Evolutionary conservation across 257 asterid species (phyloP), one percentile per base, ranked within the genome.

Genomic region (Voacanga thouarsii): DNA sequence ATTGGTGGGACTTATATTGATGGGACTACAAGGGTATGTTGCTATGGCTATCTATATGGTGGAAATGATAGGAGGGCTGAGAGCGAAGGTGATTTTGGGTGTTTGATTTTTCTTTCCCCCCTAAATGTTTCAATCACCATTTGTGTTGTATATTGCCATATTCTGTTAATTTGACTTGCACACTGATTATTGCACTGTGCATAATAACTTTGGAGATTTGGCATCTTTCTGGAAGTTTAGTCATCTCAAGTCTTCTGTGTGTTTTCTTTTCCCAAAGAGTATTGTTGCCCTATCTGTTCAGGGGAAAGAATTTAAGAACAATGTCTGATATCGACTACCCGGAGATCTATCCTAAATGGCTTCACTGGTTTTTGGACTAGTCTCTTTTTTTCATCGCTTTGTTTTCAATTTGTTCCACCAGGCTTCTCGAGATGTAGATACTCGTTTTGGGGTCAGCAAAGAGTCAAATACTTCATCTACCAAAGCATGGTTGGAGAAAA

Each of bases 401-500:
- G 37, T 33, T 15, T 28, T 26, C 37, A 66, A 60, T 60, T 19
- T 24, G 11, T 21, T 75, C 70, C 74, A 53, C 74, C 66, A 96
- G 99, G 99, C 97, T 73, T 80, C 99, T 68, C 96, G 99, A 79
- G 98, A 96, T 72, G 97, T 96, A 74, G 99, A 96, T 80, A 72
- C 83, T 41, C 97, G 99, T 43, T 93, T 86, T 81, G 98, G 99
- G 77, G 87, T 90, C 57, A 75, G 83, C 61, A 96, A 92, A 84
- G 99, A 93, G 66, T 75, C 85, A 43, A 91, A 81, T 83, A 82
- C 79, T 19, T 86, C 97, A 55, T 90, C 98, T 64, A 90, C 99
- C 72, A 96, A 93, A 85, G 97, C 99, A 33, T 96, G 99, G 99
- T 87, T 96, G 41, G 98, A 93, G 82, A 96, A 96, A 89, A 96